Evolutionary conservation across 2,329 filamentous ascomycete genomes (phyloP), one percentile per base, ranked within the genome.

Genomic region (Calonectria leucothoes): DNA sequence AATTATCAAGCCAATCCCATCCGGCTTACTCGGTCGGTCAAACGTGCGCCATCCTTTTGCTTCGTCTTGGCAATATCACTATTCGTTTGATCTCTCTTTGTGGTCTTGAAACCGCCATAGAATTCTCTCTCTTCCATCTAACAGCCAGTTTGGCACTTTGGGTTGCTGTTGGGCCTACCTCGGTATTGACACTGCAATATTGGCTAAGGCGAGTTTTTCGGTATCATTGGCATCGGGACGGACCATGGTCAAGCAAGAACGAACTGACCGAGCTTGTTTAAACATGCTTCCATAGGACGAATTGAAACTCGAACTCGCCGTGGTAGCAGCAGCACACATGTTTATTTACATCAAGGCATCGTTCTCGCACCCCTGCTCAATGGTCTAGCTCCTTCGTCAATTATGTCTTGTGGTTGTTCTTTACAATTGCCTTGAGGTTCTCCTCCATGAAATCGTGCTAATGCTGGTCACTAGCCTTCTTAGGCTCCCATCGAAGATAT

Each of bases 401-500:
- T 23, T 25, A 23, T n/a, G n/a, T n/a, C n/a, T n/a, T n/a, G n/a
- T n/a, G 10, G 49, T 17, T 17, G 29, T 51, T 51, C n/a, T 23
- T 17, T 14, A n/a, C 12, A 27, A 55, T 23, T 7, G 48, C 25
- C 15, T 45, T n/a, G 7, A 67, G 64, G 11, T 42, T 67, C 8
- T 68, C 20, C n/a, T 57, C 29, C 35, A 66, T 45, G 49, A 45
- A 72, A 3, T n/a, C 29, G 1, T 42, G 51, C 66, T 64, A 75
- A 29, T 73, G 57, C 33, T 52, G n/a, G 6, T 73, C 57, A 7
- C 55, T 39, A 3, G 45, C 59, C 35, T 59, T 70, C n/a, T 31
- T 35, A 1, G 67, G 70, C 17, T 66, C 65, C 73, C 73, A 75
- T 6, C 55, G 70, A 7, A 73, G 14, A 12, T 11, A 23, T 2